Evolutionary conservation across 495 filamentous ascomycete species (phyloP), one percentile per base, ranked within the genome.

Genomic region (Podospora didyma): DNA sequence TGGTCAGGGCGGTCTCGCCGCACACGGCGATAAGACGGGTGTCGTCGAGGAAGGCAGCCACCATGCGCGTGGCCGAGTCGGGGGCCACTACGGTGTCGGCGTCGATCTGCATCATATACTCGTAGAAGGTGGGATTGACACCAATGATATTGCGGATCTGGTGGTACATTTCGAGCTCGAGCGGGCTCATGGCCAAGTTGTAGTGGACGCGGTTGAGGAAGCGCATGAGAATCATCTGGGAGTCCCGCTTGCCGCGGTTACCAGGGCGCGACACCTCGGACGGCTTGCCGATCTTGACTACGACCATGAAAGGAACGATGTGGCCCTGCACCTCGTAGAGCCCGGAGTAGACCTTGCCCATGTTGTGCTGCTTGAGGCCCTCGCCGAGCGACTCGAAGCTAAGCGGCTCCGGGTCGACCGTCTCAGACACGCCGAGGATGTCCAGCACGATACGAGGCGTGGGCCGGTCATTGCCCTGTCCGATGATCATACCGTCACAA

Each of bases 401-500:
- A 47, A 99, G 79, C 2, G 94, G 92, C 69, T 97, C 92, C n/a
- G 94, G 94, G 66, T 99, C 94, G 2, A 96, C 87, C 16, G 84
- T 87, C 58, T 97, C 92, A 16, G 90, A 85, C 16, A 99, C 94
- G 62, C 95, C 94, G 21, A 99, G 75, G 70, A 99, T 97, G 64
- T 99, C 94, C 51, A 99, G 82, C 34, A 97, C 95, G 60, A 99
- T 99, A 52, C 92, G 82, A 7, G 94, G 94, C 10, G 94, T 99
- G 9, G 95, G 90, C 49, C 89, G 83, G 67, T 99, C 94, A 70
- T 99, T 99, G 61, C 94, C 94, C 74, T 96, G 92, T 57, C 94
- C 94, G 59, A 99, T 93, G 74, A 99, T 97, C 93, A 99, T 97
- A 75, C 94, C 94, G 67, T 99, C 94, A 64, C 94, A 99, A 56